A percentile compares a stretch with the other conserved stretches of the same genome.
These are phyloP conservation scores for Lepidium sativum DNA, from an alignment of 345 rosid species.

Conservation along the genomic window DNA sequence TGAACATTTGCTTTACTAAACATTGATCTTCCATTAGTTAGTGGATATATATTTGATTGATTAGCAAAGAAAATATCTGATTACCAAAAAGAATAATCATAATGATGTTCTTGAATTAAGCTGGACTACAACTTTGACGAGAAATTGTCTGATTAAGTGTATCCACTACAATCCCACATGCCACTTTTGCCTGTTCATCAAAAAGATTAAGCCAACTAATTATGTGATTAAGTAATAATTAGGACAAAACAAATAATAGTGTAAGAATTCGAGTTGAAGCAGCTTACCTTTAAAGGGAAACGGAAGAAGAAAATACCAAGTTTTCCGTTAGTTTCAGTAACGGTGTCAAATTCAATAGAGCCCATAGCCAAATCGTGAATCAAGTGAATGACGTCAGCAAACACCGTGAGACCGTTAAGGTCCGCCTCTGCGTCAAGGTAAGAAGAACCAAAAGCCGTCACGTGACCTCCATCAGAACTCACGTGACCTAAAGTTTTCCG, in stretches of 20 bases:
- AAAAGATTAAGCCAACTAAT: neutral
- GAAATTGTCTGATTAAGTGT: constrained; percentile 30
- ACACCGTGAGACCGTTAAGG: constrained; percentile 44
- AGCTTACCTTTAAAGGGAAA: constrained; percentile 59
- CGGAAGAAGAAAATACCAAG: constrained; percentile 48
- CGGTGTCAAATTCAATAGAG: constrained; percentile 43
- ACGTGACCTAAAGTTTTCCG: constrained; percentile 74
- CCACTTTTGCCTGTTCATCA: constrained; percentile 28
- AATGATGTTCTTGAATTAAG: constrained; percentile 1
- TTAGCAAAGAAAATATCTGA: neutral
- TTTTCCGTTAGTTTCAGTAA: constrained; percentile 46
- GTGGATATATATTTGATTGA: no score
- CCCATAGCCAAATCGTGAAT: constrained; percentile 48
- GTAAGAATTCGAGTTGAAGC: constrained; percentile 9
- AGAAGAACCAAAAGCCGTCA: constrained; percentile 55
- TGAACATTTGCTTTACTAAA: neutral
- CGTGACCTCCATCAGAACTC: constrained; percentile 45
- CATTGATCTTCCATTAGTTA: neutral
- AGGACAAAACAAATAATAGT: neutral
- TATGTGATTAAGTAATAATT: neutral
- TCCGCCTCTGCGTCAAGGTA: constrained; percentile 58
- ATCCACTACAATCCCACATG: constrained; percentile 21
- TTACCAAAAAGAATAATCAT: neutral
- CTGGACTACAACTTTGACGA: constrained; percentile 28
- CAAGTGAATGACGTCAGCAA: constrained; percentile 47